Evolutionary conservation across 257 asterid genomes (phyloP), one percentile per base, ranked within the genome.

Genomic region (Nicotiana otophora): DNA sequence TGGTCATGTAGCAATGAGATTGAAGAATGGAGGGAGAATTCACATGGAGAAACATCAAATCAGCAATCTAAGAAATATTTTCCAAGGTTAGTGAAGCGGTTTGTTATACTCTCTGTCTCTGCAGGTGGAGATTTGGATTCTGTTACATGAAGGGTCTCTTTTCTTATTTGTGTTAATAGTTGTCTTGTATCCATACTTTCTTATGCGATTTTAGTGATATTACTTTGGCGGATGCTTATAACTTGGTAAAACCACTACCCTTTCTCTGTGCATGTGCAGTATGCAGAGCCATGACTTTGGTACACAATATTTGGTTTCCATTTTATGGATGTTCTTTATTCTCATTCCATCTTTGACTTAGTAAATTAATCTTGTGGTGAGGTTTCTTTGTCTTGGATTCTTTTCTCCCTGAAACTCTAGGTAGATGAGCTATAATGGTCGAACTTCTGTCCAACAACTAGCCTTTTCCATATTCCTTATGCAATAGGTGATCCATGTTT

Each of bases 11-110:
- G 83, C 76, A 65, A 39, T 33, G 79, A 48, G 57, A 60, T 28
- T 51, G 78, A 66, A 65, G 83, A 66, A 48, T 60, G 53, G 48
- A 65, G 79, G 54, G 64, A 63, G 79, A 60, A 72, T 53, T 54
- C 55, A 53, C 54, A 51, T 19, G 53, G 36, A 46, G 83, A 31
- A 20, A 51, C 62, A 53, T 67, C 46, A 69, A 31, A 81, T 51
- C 78, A 69, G 64, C 53, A 1, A 30, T n/a, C 66, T 31, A 81
- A 66, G 10, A 81, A 10, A 33, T 81, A 81, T 72, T 81, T 81
- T 51, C 83, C 83, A 36, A 81, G 83, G 83, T 81, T 48, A 66
- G 83, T 51, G 46, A 30, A 67, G 64, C 65, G 9, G 83, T 64
- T 42, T 53, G 62, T 81, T 51, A n/a, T 31, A 23, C 77, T 51